phyloP scores from a whole-genome alignment of 2,329 filamentous ascomycete genomes.

The Sporothrix humicola region DNA sequence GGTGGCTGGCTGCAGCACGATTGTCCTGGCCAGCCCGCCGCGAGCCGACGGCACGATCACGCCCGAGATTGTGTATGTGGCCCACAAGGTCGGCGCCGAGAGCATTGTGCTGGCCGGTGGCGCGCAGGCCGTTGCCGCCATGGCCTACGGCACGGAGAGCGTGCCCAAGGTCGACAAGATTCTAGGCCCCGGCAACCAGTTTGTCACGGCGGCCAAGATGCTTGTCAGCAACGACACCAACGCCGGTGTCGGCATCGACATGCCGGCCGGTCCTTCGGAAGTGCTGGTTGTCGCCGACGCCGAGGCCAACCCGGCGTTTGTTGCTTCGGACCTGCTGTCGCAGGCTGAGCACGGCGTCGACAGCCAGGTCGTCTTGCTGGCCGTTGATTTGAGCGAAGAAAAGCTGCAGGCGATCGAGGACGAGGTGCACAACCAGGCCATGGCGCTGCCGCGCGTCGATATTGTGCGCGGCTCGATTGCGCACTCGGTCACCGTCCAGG shows the following conservation, averaged over 20 bases:
- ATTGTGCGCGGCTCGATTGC: conserved; percentile 89
- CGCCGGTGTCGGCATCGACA: conserved; percentile 93
- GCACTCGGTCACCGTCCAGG: conserved; percentile 83
- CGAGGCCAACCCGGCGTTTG: conserved; percentile 87
- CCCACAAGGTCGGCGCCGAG: conserved; percentile 95
- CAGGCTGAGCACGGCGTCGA: conserved; percentile 98
- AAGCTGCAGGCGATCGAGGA: conserved; percentile 85
- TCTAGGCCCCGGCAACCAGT: conserved; percentile 95
- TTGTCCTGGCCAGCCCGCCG: conserved; percentile 90
- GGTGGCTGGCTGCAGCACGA: conserved; percentile 95
- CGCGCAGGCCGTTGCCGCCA: conserved; percentile 91
- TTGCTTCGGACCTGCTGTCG: conserved; percentile 88
- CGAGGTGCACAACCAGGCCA: conserved; percentile 86
- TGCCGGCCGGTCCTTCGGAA: conserved; percentile 96
- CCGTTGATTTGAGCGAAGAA: conserved; percentile 75
- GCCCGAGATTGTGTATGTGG: conserved; percentile 95
- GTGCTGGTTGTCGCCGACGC: conserved; percentile 95
- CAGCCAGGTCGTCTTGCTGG: conserved; percentile 91
- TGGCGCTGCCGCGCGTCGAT: conserved; percentile 84
- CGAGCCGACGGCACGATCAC: conserved; percentile 88
- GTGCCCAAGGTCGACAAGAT: conserved; percentile 99
- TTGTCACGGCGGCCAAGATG: conserved; percentile 99
- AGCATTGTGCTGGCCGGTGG: conserved; percentile 95
- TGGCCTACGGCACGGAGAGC: conserved; percentile 96
- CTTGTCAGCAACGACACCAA: conserved; percentile 96